A percentile compares a stretch with the other conserved stretches of the same genome.
Evolutionary conservation across 1,284 basidiomycete species (phyloP).

Genomic region (Apiotrichum veenhuisii): DNA sequence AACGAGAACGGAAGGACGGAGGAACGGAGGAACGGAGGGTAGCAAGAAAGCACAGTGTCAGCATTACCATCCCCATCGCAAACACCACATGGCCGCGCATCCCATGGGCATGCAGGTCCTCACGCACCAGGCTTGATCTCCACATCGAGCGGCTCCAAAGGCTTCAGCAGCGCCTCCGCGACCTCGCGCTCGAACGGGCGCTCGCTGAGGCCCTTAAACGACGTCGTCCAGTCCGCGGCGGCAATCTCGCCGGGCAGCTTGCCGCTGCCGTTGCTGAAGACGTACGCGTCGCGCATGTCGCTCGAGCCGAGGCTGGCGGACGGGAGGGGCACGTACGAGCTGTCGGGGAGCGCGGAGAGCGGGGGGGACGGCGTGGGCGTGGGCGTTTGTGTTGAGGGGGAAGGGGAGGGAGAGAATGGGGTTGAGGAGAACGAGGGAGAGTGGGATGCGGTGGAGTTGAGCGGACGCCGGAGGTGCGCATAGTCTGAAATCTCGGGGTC

Average conservation of each 20-base stretch:
- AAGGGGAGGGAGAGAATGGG: not conserved
- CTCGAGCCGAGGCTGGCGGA: slow-evolving; percentile 1
- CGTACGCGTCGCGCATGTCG: slow-evolving; percentile 9
- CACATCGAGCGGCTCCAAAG: slow-evolving; percentile 58
- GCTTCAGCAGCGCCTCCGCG: slow-evolving; percentile 68
- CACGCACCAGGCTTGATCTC: slow-evolving; percentile 21
- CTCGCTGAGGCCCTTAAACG: slow-evolving; percentile 75
- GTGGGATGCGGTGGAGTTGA: not conserved
- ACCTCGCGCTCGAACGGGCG: slow-evolving; percentile 75
- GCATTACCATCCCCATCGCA: too few relatives aligned
- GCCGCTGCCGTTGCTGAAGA: not conserved
- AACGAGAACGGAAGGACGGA: too few relatives aligned
- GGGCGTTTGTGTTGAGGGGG: not conserved
- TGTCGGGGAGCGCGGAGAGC: slow-evolving; percentile 18
- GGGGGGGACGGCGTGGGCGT: slow-evolving; percentile 17
- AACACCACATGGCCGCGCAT: too few relatives aligned
- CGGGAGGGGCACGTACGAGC: slow-evolving; percentile 22
- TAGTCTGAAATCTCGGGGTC: slow-evolving; percentile 23
- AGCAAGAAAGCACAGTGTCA: not conserved
- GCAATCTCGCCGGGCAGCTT: slow-evolving; percentile 4
- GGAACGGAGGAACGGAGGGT: too few relatives aligned
- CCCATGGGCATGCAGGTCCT: too few relatives aligned
- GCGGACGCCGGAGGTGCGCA: slow-evolving; percentile 6
- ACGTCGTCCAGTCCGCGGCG: slow-evolving; percentile 73
- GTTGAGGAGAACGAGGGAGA: not conserved